A percentile compares a stretch with the other conserved stretches of the same genome.
These are phyloP conservation scores for Flaveria brownii DNA, from an alignment of 129 eudicot genomes.

Conservation along the genomic window DNA sequence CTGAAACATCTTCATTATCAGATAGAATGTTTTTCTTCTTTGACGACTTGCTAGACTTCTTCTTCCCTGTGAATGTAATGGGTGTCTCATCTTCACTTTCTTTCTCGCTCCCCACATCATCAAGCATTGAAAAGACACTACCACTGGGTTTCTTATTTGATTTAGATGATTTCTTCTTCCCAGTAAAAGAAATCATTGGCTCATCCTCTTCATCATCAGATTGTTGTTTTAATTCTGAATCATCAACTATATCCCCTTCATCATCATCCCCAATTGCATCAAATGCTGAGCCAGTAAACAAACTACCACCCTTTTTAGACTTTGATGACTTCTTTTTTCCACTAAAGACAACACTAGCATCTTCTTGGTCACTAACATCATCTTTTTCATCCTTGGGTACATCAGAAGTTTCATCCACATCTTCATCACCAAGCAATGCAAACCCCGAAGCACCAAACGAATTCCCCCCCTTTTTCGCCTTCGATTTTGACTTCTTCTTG, in stretches of 20 bases:
- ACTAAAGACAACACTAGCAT: slow-evolving; percentile 34
- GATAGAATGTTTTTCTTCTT: slow-evolving; percentile 44
- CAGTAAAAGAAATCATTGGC: slow-evolving; percentile 50
- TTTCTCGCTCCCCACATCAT: slow-evolving; percentile 35
- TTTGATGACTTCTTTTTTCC: slow-evolving; percentile 60
- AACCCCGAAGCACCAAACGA: slow-evolving; percentile 52
- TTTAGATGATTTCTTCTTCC: slow-evolving; percentile 78
- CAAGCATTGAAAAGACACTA: slow-evolving; percentile 42
- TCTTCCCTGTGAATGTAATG: slow-evolving; percentile 59
- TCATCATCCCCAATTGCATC: slow-evolving; percentile 55
- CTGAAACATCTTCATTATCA: slow-evolving; percentile 53
- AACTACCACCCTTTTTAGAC: slow-evolving; percentile 46
- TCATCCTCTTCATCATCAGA: slow-evolving; percentile 49
- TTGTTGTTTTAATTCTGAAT: slow-evolving; percentile 26
- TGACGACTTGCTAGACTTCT: slow-evolving; percentile 59
- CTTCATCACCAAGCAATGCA: slow-evolving; percentile 77
- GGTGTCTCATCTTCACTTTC: slow-evolving; percentile 40
- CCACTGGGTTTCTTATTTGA: slow-evolving; percentile 55
- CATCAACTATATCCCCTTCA: slow-evolving; percentile 22
- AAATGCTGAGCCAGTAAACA: slow-evolving; percentile 49
- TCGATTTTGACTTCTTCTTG: slow-evolving; percentile 52
- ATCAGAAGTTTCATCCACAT: slow-evolving; percentile 44
- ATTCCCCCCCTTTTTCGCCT: slow-evolving; percentile 53
- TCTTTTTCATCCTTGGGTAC: slow-evolving; percentile 41
- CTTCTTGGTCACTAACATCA: slow-evolving; percentile 51